A percentile compares a stretch with the other conserved stretches of the same genome.
These are phyloP conservation scores for Myxozyma nipponensis DNA, from an alignment of 805 yeast species.

Conservation along the genomic window DNA sequence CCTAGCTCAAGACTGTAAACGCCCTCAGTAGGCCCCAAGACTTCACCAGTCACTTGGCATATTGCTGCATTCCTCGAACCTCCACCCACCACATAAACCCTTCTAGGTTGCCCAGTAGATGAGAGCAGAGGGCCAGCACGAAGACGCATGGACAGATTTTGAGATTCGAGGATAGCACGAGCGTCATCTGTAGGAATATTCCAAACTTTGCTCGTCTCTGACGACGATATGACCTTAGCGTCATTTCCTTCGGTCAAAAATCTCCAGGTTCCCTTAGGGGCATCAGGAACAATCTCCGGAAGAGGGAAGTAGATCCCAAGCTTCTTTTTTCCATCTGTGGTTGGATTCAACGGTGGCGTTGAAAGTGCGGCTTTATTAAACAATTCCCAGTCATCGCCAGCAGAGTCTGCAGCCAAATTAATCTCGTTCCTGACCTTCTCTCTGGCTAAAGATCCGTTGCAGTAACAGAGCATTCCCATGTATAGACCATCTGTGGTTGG, in stretches of 20 bases:
- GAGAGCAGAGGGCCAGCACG: conserved; percentile 75
- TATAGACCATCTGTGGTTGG: conserved; percentile 72
- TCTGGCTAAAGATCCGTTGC: conserved; percentile 85
- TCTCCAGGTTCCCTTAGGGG: conserved; percentile 58
- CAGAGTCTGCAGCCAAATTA: conserved; percentile 43
- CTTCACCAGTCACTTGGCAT: conserved; percentile 62
- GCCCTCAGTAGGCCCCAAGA: conserved; percentile 63
- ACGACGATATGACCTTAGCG: conserved; percentile 34
- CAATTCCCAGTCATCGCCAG: conserved; percentile 32
- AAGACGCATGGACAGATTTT: conserved; percentile 77
- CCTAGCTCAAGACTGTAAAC: conserved; percentile 63
- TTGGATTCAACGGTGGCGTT: conserved; percentile 17
- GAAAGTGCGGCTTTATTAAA: conserved; percentile 30
- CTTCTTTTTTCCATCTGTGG: conserved; percentile 31
- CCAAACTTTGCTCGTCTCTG: conserved; percentile 30
- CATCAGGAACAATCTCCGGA: conserved; percentile 89
- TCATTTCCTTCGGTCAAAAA: conserved; percentile 33
- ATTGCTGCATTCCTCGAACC: conserved; percentile 70
- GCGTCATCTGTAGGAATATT: conserved; percentile 55
- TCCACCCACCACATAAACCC: conserved; percentile 82
- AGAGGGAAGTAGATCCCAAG: conserved; percentile 82
- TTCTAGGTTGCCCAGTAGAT: conserved; percentile 51
- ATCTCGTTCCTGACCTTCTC: conserved; percentile 66
- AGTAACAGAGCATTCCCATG: conserved; percentile 95
- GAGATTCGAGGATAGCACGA: conserved; percentile 75